Evolutionary conservation across 352 stramenopile species (phyloP).

Genomic region (Phytophthora pluvialis): DNA sequence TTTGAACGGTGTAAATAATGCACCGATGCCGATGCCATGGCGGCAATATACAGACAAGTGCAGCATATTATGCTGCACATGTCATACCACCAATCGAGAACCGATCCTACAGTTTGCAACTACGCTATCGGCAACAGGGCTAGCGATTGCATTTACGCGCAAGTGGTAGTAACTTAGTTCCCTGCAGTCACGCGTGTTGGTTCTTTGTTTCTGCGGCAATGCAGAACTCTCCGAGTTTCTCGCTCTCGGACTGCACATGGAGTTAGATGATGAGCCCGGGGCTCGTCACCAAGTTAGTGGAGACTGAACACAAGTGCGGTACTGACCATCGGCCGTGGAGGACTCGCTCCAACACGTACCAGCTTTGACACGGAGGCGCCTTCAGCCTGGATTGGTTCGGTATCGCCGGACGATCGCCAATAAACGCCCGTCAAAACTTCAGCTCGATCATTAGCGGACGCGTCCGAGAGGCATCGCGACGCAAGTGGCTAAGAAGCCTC

Average conservation of each 20-base stretch:
- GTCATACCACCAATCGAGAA: background rate
- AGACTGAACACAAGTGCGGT: constrained; percentile 7
- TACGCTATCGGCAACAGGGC: background rate
- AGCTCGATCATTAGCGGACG: constrained; percentile 4
- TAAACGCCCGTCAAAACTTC: constrained; percentile 13
- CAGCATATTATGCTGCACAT: too few species aligned
- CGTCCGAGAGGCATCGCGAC: constrained; percentile 3
- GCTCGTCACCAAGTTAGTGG: background rate
- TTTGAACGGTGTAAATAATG: constrained; percentile 1
- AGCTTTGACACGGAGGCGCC: constrained; percentile 5
- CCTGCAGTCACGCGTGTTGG: too few species aligned
- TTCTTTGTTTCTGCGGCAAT: constrained; percentile 11
- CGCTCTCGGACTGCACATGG: background rate
- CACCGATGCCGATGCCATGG: too few species aligned
- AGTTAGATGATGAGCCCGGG: constrained; percentile 8
- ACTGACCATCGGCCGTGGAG: background rate
- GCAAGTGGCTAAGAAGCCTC: constrained; percentile 14
- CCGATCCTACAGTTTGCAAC: background rate
- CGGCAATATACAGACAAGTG: too few species aligned
- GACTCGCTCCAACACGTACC: constrained; percentile 4
- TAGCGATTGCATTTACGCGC: background rate
- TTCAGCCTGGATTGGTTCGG: constrained; percentile 2
- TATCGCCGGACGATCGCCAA: constrained; percentile 10
- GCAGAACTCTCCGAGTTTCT: constrained; percentile 7
- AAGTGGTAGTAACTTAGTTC: too few species aligned